Base-by-base conservation (phyloP, 257 asterid species). In the Petunia axillaris region DNA sequence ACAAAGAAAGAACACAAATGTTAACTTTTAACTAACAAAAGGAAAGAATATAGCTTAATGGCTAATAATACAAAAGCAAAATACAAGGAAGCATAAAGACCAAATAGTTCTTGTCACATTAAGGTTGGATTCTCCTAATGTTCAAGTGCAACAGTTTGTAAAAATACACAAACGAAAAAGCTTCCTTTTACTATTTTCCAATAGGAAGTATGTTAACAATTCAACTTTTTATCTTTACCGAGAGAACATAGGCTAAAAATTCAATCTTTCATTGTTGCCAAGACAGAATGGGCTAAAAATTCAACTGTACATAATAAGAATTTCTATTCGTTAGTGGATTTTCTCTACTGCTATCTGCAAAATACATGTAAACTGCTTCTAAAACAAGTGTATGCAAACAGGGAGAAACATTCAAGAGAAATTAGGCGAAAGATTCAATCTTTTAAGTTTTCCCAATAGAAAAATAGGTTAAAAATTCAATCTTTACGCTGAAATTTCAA, bases 381-480 rank as follows among this genome's bases (percentile, higher is more conserved):
- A 44, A 44, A 44, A 68, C 4, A 16, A 2, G 58, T 68, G 9
- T 44, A 46, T 70, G 41, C 2, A 25, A 68, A 70, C 16, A 1
- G n/a, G 58, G 76, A 70, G 41, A 46, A 46, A 70, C 58, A 70
- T 25, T 25, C 25, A 70, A 16, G 58, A 70, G 8, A 70, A 36
- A 10, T 44, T 4, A 46, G 1, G 5, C 6, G 9, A 48, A 25
- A 46, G 48, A 35, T 4, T 3, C 60, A 71, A 50, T 50, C 10
- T 8, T 48, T 48, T 0, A 7, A 48, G 6, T 10, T 48, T 48
- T 48, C 2, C 11, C 11, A 50, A 52, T 11, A 52, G 4, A 4
- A 52, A 52, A 3, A 52, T 10, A 10, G 57, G 57, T 5, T 52
- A 52, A 14, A 55, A 57, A 0, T 57, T 14, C 35, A 55, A 57